phyloP scores from a whole-genome alignment of 1,284 basidiomycete genomes.

The Amylostereum chailletii region DNA sequence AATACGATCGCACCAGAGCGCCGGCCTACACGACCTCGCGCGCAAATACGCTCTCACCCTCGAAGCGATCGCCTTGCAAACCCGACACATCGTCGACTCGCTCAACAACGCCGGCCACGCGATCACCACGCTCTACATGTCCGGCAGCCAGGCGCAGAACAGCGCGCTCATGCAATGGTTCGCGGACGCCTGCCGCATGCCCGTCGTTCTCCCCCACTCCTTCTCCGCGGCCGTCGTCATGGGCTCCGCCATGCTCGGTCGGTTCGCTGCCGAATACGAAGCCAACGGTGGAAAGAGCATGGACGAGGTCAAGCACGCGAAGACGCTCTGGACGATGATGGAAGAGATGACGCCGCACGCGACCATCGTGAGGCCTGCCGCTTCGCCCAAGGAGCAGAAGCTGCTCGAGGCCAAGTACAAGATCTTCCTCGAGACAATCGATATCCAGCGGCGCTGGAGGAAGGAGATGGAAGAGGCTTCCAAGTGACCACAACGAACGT shows the following conservation, averaged over 20 bases:
- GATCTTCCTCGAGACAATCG: conserved; percentile 86
- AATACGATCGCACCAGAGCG: conserved; percentile 43
- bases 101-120: conserved; percentile 85
- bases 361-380: conserved; percentile 62
- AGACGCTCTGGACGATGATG: conserved; percentile 90
- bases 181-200: conserved; percentile 78
- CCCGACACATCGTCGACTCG: conserved; percentile 87
- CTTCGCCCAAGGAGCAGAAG: conserved; percentile 55
- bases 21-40: conserved; percentile 74
- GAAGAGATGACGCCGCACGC: conserved; percentile 91
- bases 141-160: conserved; percentile 89
- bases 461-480: conserved; percentile 56
- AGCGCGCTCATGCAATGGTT: conserved; percentile 78
- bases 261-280: conserved; percentile 67
- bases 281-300: conserved; percentile 17
- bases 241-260: conserved; percentile 89
- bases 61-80: conserved; percentile 93
- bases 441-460: conserved; percentile 81
- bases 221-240: conserved; percentile 82
- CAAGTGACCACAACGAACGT: conserved; percentile 3
- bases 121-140: conserved; percentile 87
- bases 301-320: conserved; percentile 45
- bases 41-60: conserved; percentile 88
- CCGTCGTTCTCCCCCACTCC: conserved; percentile 77
- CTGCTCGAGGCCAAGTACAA: conserved; percentile 88